Evolutionary conservation across 2,329 filamentous ascomycete species (phyloP), one percentile per base, ranked within the genome.

Genomic region (Talaromyces sp.): DNA sequence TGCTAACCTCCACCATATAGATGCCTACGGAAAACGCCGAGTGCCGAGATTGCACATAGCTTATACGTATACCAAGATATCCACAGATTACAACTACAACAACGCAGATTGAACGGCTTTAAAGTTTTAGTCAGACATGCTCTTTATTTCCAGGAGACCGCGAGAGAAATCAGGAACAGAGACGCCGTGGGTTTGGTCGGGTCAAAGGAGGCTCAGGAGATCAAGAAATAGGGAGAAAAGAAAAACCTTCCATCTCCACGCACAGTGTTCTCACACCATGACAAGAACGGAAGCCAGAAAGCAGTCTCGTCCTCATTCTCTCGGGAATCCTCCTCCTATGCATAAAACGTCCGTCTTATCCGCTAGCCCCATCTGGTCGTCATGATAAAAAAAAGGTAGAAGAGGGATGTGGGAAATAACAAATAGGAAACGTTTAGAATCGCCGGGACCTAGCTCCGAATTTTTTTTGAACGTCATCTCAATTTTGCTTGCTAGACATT

Each of bases 71-170:
- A 14, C 19, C 30, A 27, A 5, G 11, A 13, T 11, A n/a, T 16
- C 35, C 36, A 47, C 45, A 4, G 13, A 20, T 16, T 40, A 48
- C 33, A 14, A 14, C 16, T 44, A 44, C 46, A 22, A 49, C 29
- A 13, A 39, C 46, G 17, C 46, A 42, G 45, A 49, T 40, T 43
- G 56, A 56, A 61, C 50, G 49, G 51, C 5, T 63, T 63, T 61
- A 55, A 61, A 53, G 59, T 62, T 63, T 65, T 63, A 55, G 47
- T 54, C 52, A 59, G 58, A 64, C 60, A 64, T 62, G 62, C 62
- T 65, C 62, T 65, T 65, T 64, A 63, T 65, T 64, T 63, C 62
- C 63, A 65, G 62, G 63, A 65, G 63, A 62, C 62, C 58, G 54
- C 59, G 60, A 63, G 63, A 65, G 59, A 62, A 61, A 58, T 57